Evolutionary conservation across 2,329 filamentous ascomycete genomes (phyloP), one percentile per base, ranked within the genome.

Genomic region (Amesomyces nigricolor): DNA sequence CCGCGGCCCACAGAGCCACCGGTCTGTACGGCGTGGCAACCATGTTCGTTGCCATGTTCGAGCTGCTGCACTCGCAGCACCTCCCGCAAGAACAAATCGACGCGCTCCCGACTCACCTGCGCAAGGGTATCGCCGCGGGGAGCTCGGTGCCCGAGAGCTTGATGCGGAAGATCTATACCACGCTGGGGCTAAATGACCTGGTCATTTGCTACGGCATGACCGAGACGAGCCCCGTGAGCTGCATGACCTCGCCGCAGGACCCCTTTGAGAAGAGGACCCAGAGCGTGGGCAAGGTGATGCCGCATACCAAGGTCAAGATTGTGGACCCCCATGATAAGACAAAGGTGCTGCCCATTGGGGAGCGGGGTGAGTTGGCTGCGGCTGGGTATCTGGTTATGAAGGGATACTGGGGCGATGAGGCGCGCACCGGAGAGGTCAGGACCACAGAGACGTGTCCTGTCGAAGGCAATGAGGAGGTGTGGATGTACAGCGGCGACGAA

Each of bases 121-220:
- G 85, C 43, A 97, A 92, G n/a, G 94, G 94, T 30, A 96, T 97
- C 63, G 91, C 88, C 10, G 90, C 92, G 0, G 94, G 94, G 0
- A 88, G 82, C 53, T 88, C 84, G n/a, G 86, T 97, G 1, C 92
- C 94, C 0, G 82, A 86, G 17, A 80, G 88, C 51, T 76, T 96
- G 29, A 95, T 95, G 89, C 78, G 79, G 16, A 83, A 81, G 57
- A 73, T 97, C 6, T 87, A 92, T 68, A 78, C 78, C 22, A 78
- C 75, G 1, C 76, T 97, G 8, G 94, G 94, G 47, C 74, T 97
- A 16, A 81, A 79, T 0, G 88, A 95, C 54, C 73, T 97, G 19
- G 92, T 91, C 0, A 96, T 96, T 61, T 96, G 91, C 75, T 97
- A 96, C 70, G 91, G 91, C 58, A 95, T 95, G 91, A 96, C 91